Evolutionary conservation across 2,329 filamentous ascomycete genomes (phyloP).

Genomic region (Tolypocladium album): DNA sequence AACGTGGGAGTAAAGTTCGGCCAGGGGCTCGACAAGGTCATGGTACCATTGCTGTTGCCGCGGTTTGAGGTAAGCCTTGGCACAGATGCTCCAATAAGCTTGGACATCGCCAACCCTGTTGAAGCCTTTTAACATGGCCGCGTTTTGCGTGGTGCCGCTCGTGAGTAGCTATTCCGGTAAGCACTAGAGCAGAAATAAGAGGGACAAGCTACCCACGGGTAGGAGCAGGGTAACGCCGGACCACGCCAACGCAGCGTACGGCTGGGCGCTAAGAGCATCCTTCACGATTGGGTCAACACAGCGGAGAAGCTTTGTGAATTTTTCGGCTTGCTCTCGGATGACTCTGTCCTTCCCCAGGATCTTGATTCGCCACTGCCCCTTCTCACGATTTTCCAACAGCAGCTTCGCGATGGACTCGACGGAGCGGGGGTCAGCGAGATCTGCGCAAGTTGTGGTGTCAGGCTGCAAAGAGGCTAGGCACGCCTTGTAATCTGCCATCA

Average conservation of each 20-base stretch:
- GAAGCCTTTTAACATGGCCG: not conserved
- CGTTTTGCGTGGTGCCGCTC: not conserved
- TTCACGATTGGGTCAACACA: not conserved
- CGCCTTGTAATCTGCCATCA: not conserved
- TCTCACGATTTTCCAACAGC: not conserved
- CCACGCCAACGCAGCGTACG: not conserved
- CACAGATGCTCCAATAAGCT: not conserved
- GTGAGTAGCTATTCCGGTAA: not conserved
- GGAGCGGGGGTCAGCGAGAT: not conserved
- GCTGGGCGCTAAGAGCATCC: not conserved
- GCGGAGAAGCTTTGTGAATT: not conserved
- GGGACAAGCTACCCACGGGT: not conserved
- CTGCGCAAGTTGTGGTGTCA: not conserved
- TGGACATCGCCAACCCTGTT: not conserved
- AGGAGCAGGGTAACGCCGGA: not conserved
- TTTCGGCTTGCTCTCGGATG: not conserved
- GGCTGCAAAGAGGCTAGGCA: not conserved
- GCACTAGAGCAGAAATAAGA: not conserved
- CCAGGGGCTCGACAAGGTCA: not conserved
- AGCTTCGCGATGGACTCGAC: not conserved
- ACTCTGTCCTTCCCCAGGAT: not conserved
- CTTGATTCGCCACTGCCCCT: not conserved
- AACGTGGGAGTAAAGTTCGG: not conserved
- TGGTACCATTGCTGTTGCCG: not conserved
- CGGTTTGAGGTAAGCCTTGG: not conserved